Evolutionary conservation across 257 asterid species (phyloP).

Genomic region (Solanum tarijense): DNA sequence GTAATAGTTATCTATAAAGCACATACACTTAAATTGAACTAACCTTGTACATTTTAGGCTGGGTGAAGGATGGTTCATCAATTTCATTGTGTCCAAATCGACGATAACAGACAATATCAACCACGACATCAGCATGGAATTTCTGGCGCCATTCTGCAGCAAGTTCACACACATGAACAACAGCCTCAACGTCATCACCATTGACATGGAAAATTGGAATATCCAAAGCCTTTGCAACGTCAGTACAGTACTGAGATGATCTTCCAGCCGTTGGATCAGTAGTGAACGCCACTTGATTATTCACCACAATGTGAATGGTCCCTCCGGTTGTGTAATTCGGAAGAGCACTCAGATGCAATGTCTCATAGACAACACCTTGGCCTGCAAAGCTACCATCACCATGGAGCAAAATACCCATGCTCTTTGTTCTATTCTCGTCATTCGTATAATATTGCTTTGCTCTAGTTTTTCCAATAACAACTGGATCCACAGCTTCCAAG

Average conservation of each 20-base stretch:
- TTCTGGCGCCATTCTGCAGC: conserved; percentile 83
- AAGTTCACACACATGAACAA: conserved; percentile 61
- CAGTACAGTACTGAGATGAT: conserved; percentile 75
- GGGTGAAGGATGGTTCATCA: conserved; percentile 78
- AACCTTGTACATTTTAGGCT: conserved; percentile 77
- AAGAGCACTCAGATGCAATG: conserved; percentile 17
- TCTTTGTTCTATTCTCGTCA: conserved; percentile 11
- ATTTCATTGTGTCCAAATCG: conserved; percentile 72
- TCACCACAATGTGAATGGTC: conserved; percentile 67
- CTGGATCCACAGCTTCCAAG: conserved; percentile 27
- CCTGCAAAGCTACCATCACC: conserved; percentile 30
- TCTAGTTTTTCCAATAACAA: conserved; percentile 21
- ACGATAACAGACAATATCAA: conserved; percentile 72
- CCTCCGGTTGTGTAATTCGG: conserved; percentile 28
- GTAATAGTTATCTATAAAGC: background rate
- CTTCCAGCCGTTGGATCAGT: conserved; percentile 57
- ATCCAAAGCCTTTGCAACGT: conserved; percentile 62
- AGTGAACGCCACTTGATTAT: conserved; percentile 73
- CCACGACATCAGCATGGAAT: conserved; percentile 68
- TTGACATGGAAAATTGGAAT: conserved; percentile 75
- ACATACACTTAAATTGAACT: conserved; percentile 1
- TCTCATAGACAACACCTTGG: conserved; percentile 24
- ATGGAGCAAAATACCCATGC: conserved; percentile 18
- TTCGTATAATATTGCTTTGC: conserved; percentile 15
- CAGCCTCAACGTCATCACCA: conserved; percentile 77